A percentile compares a stretch with the other conserved stretches of the same genome.
Conservation (phyloP, 164 flowering plant genomes). For the Sextonia rubra region DNA sequence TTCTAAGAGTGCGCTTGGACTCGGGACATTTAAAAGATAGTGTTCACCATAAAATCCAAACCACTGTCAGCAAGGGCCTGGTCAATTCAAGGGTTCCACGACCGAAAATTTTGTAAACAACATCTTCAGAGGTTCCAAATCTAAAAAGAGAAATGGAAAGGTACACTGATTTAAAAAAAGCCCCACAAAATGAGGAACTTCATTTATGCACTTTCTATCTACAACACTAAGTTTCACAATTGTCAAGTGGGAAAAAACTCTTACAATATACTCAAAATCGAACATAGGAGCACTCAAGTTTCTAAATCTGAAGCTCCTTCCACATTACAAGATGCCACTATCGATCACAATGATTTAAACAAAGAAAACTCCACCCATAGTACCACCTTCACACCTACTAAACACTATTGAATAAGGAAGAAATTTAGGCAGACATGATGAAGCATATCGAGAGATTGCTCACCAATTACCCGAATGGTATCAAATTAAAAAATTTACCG, state of each 20-base stretch:
- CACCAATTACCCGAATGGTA: background rate
- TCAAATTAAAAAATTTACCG: conserved; percentile 13
- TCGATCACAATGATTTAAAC: no score
- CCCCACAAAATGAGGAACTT: background rate
- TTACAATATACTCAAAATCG: no score
- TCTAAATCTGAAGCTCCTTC: background rate
- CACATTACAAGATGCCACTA: no score
- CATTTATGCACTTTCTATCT: background rate
- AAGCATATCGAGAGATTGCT: background rate
- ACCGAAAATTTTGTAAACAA: no score
- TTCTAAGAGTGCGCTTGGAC: no score
- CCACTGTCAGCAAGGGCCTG: no score
- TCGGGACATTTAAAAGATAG: no score
- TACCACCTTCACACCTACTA: background rate
- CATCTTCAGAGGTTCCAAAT: no score
- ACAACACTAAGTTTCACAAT: background rate
- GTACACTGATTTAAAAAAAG: no score
- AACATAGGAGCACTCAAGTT: background rate
- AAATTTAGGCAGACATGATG: background rate
- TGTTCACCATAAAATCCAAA: no score
- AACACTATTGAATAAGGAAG: background rate
- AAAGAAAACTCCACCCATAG: background rate
- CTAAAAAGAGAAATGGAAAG: no score
- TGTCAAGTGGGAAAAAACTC: background rate
- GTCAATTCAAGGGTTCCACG: no score